phyloP scores from a whole-genome alignment of 768 basidiomycete species.

The Lactarius evosmus region DNA sequence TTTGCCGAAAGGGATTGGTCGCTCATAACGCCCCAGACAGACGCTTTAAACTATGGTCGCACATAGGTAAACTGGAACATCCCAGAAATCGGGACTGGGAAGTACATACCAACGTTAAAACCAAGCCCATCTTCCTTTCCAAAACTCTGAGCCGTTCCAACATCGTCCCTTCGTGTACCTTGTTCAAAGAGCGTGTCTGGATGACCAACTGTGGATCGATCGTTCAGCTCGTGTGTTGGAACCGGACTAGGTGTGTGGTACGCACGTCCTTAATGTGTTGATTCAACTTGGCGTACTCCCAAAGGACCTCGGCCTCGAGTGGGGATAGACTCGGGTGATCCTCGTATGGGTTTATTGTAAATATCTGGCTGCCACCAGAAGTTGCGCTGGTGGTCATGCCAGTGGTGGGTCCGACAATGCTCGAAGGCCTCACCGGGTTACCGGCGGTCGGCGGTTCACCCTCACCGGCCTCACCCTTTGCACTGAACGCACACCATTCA shows the following conservation, averaged over 20 bases:
- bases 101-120: constrained; percentile 76
- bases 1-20: constrained; percentile 50
- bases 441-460: too few species aligned
- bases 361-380: constrained; percentile 36
- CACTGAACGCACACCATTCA: neutral
- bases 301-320: constrained; percentile 76
- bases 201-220: constrained; percentile 51
- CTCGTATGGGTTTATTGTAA: constrained; percentile 67
- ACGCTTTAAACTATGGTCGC: constrained; percentile 78
- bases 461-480: too few species aligned
- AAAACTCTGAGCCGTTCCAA: constrained; percentile 72
- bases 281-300: constrained; percentile 90
- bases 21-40: constrained; percentile 92
- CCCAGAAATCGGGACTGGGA: neutral
- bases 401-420: neutral
- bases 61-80: neutral
- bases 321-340: constrained; percentile 62
- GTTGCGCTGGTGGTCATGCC: constrained; percentile 12
- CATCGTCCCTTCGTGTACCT: constrained; percentile 75
- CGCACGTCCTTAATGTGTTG: constrained; percentile 75
- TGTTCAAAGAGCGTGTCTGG: constrained; percentile 65
- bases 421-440: neutral
- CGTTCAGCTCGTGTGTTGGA: neutral
- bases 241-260: neutral
- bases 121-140: constrained; percentile 94